phyloP scores from a whole-genome alignment of 2,329 filamentous ascomycete genomes.

The Xylariaceae sp. region DNA sequence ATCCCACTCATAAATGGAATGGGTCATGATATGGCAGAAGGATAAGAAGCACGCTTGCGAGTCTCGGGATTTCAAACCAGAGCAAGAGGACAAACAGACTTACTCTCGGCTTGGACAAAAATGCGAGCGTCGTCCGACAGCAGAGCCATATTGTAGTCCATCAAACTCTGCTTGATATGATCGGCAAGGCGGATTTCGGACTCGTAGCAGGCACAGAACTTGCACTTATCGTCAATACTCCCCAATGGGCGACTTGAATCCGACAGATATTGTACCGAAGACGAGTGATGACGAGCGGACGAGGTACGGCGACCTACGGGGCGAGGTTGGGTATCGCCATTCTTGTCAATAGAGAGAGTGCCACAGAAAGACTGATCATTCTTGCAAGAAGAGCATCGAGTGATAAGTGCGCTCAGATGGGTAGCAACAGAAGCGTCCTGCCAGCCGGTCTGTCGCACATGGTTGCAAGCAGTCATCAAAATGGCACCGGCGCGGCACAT shows the following conservation, averaged over 20 bases:
- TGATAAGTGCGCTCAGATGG: slow-evolving; percentile 17
- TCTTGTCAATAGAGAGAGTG: slow-evolving; percentile 14
- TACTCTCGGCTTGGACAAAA: slow-evolving; percentile 17
- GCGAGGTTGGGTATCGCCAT: slow-evolving; percentile 3
- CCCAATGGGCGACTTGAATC: slow-evolving; percentile 2
- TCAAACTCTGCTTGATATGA: slow-evolving; percentile 20
- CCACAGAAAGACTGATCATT: slow-evolving; percentile 14
- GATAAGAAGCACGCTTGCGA: too few species aligned
- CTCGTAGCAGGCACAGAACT: slow-evolving; percentile 20
- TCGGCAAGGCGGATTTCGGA: slow-evolving; percentile 21
- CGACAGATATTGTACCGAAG: slow-evolving; percentile 14
- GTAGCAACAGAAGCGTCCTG: slow-evolving; percentile 14
- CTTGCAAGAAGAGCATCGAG: slow-evolving; percentile 16
- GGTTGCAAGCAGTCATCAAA: slow-evolving; percentile 20
- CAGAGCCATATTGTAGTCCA: slow-evolving; percentile 22
- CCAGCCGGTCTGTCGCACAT: slow-evolving; percentile 21
- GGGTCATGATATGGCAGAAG: too few species aligned
- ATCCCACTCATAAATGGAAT: too few species aligned
- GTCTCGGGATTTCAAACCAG: background rate
- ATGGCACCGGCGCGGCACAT: slow-evolving; percentile 22
- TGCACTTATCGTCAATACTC: slow-evolving; percentile 19
- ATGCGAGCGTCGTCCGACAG: slow-evolving; percentile 16
- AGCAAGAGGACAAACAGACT: background rate
- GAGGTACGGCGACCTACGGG: slow-evolving; percentile 8
- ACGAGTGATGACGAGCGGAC: slow-evolving; percentile 10